A percentile compares a stretch with the other conserved stretches of the same genome.
These are phyloP conservation scores for Metarhizium rileyi DNA, from an alignment of 2,329 filamentous ascomycete species.

Conservation along the genomic window DNA sequence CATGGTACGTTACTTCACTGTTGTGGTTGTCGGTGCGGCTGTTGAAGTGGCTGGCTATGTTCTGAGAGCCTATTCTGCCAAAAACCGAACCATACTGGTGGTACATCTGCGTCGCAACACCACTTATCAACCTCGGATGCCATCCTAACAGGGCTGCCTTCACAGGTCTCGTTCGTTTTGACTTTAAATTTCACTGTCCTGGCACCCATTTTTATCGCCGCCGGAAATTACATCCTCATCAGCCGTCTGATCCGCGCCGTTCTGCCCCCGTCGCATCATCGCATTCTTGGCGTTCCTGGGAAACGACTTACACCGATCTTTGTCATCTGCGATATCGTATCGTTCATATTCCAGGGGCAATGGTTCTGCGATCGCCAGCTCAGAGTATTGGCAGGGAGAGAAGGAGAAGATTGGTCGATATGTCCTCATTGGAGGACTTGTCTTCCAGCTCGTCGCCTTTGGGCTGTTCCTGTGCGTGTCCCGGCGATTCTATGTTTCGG, in stretches of 20 bases:
- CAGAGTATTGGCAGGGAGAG: conserved; percentile 31
- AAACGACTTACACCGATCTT: conserved; percentile 34
- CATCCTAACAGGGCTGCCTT: no score
- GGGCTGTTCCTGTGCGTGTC: conserved; percentile 30
- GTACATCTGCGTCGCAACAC: no score
- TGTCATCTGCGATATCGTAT: conserved; percentile 33
- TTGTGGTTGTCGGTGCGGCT: conserved; percentile 29
- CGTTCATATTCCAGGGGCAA: conserved; percentile 34
- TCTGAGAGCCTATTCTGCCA: conserved; percentile 26
- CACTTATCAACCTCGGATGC: no score
- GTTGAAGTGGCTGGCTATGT: conserved; percentile 34
- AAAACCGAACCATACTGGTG: conserved; percentile 24
- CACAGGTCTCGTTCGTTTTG: conserved; percentile 24
- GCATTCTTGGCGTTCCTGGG: conserved; percentile 26
- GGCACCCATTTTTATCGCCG: conserved; percentile 38
- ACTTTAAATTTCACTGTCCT: conserved; percentile 34
- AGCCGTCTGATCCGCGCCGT: conserved; percentile 33
- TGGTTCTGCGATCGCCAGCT: conserved; percentile 33
- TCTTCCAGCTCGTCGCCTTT: conserved; percentile 31
- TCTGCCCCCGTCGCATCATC: conserved; percentile 22
- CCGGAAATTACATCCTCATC: conserved; percentile 41
- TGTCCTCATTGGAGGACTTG: conserved; percentile 32
- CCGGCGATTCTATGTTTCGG: conserved; percentile 26
- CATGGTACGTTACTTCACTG: conserved; percentile 34
- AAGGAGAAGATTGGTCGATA: conserved; percentile 28